A percentile compares a stretch with the other conserved stretches of the same genome.
phyloP scores from a whole-genome alignment of 345 rosid species.

The Salix brachista region DNA sequence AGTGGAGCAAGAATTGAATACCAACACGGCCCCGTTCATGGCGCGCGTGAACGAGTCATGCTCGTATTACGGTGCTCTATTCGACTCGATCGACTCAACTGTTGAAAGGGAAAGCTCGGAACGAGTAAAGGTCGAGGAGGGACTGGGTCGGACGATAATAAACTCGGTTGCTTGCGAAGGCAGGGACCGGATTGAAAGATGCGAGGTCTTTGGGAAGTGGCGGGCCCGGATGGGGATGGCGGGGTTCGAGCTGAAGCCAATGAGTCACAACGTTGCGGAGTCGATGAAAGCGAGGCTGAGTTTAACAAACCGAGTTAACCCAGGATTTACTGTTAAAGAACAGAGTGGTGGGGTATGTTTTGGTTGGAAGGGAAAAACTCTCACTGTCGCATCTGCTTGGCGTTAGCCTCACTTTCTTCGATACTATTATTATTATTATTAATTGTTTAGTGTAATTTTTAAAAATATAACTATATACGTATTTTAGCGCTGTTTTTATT shows the following conservation, averaged over 20 bases:
- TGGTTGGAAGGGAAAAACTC: constrained; percentile 86
- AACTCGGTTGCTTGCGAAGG: constrained; percentile 93
- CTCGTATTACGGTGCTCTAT: constrained; percentile 62
- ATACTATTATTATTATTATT: constrained; percentile 16
- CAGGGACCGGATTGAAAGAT: constrained; percentile 74
- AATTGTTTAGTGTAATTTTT: constrained; percentile 22
- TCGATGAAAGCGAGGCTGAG: constrained; percentile 48
- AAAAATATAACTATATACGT: neutral
- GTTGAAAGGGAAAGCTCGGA: constrained; percentile 38
- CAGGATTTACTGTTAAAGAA: constrained; percentile 74
- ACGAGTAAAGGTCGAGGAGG: constrained; percentile 58
- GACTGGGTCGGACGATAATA: constrained; percentile 53
- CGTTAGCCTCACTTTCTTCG: constrained; percentile 47
- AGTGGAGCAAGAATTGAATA: constrained; percentile 69
- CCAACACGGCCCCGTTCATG: constrained; percentile 66
- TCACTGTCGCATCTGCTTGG: constrained; percentile 97
- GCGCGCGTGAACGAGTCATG: constrained; percentile 53
- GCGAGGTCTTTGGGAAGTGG: constrained; percentile 97
- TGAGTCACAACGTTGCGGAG: constrained; percentile 55
- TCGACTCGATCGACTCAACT: constrained; percentile 72
- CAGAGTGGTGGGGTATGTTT: constrained; percentile 76
- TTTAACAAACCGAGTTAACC: constrained; percentile 44
- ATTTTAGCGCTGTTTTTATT: neutral
- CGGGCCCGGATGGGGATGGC: constrained; percentile 93
- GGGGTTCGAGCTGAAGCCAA: constrained; percentile 61